These are phyloP conservation scores for Leccinum subspadiceum DNA, from an alignment of 1,284 basidiomycete genomes.

Conservation along the genomic window DNA sequence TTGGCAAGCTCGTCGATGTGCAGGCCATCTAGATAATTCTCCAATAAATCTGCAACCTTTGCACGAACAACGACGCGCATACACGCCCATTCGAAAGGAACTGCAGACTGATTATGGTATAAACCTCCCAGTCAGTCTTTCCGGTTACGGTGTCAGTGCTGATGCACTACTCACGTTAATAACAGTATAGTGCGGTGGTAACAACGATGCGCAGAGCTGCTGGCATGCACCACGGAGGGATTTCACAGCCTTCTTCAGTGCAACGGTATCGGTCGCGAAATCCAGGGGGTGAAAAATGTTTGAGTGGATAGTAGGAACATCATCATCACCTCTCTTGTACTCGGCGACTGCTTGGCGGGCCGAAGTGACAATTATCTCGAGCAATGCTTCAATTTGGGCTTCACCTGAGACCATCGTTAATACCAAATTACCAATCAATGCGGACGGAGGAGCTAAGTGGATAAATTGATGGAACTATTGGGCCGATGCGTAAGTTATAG, in stretches of 20 bases:
- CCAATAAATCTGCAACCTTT: slow-evolving; percentile 26
- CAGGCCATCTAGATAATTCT: slow-evolving; percentile 25
- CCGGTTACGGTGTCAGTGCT: neutral
- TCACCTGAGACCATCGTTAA: slow-evolving; percentile 24
- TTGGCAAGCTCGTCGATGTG: slow-evolving; percentile 24
- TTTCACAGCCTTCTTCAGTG: slow-evolving; percentile 27
- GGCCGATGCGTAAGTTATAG: neutral
- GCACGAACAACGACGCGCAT: slow-evolving; percentile 20
- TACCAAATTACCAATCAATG: neutral
- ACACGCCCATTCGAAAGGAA: slow-evolving; percentile 30
- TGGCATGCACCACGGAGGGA: slow-evolving; percentile 30
- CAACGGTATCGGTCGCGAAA: slow-evolving; percentile 19
- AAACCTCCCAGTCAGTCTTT: neutral
- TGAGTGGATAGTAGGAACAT: slow-evolving; percentile 26
- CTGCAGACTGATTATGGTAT: slow-evolving; percentile 14
- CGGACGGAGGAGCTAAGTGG: neutral
- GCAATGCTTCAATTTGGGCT: slow-evolving; percentile 16
- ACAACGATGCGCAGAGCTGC: slow-evolving; percentile 27
- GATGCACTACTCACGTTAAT: neutral
- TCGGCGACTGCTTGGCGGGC: slow-evolving; percentile 28
- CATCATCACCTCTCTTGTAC: slow-evolving; percentile 20
- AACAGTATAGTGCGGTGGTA: slow-evolving; percentile 30
- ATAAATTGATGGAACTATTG: neutral
- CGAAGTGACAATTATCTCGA: slow-evolving; percentile 11
- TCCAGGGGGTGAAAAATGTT: slow-evolving; percentile 25